phyloP scores from a whole-genome alignment of 768 basidiomycete species.

The Zangia roseola region DNA sequence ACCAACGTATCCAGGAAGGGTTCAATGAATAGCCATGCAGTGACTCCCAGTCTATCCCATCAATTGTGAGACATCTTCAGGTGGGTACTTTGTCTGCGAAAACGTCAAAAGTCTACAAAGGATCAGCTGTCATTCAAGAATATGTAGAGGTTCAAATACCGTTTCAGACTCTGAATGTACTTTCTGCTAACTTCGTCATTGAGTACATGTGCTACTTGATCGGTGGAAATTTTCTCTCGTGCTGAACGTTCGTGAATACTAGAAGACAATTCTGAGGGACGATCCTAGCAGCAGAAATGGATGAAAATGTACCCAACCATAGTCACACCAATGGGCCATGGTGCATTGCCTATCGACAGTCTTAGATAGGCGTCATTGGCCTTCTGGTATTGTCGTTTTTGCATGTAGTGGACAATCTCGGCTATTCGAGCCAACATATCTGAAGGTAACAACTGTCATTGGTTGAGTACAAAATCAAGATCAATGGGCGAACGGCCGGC shows the following conservation, averaged over 20 bases:
- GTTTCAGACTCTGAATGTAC: constrained; percentile 96
- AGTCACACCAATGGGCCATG: constrained; percentile 99
- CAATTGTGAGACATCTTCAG: constrained; percentile 85
- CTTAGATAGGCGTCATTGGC: constrained; percentile 98
- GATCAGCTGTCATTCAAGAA: constrained; percentile 4
- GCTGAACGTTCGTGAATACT: constrained; percentile 98
- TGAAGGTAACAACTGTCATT: constrained; percentile 61
- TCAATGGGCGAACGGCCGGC: constrained; percentile 27
- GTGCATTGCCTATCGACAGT: constrained; percentile 95
- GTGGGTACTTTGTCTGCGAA: constrained; percentile 94
- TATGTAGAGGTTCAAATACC: constrained; percentile 46
- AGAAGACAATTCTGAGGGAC: neutral
- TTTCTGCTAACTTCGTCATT: constrained; percentile 99
- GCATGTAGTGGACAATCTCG: constrained; percentile 96
- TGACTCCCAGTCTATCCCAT: constrained; percentile 62
- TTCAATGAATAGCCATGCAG: neutral
- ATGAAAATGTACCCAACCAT: constrained; percentile 83
- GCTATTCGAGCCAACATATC: constrained; percentile 86
- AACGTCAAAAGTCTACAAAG: constrained; percentile 81
- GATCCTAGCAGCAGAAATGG: neutral
- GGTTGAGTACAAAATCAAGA: constrained; percentile 10
- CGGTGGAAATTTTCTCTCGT: constrained; percentile 95
- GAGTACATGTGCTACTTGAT: constrained; percentile 96
- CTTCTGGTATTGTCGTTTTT: constrained; percentile 89
- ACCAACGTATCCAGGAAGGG: constrained; percentile 1